Base-by-base conservation (phyloP, 768 basidiomycete species). In the Mycena floridula region DNA sequence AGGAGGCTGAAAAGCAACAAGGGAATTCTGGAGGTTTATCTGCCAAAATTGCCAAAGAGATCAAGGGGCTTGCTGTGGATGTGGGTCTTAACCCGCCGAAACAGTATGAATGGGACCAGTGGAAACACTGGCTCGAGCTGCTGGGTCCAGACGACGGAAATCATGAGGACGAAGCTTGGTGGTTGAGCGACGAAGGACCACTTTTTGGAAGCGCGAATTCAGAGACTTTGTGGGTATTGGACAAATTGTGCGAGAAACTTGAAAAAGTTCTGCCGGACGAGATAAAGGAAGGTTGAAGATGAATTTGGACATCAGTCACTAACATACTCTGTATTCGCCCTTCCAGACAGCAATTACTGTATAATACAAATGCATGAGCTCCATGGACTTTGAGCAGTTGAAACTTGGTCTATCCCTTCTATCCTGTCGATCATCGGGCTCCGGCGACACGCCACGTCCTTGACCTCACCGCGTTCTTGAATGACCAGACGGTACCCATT, bases 181-280 rank as follows among this genome's bases (percentile, higher is more conserved):
- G 68, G 70, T 49, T 69, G 24, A 59, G 59, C 1, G 68, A 69
- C 43, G 57, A 67, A 0, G 67, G 70, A 7, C 69, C 70, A 18
- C 52, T 72, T 24, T 63, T 70, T 42, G n/a, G n/a, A n/a, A 68
- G 65, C 36, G 41, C 47, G 6, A 50, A 56, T 4, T 60, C 59
- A 8, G 70, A 69, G 48, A 61, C 63, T 16, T 57, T 66, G 44
- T 69, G 70, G 70, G 41, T 72, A 4, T 45, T 72, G 18, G 53
- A 56, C 22, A 63, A 60, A 49, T 44, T 70, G 12, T 66, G 63
- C 40, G 42, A 54, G 37, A 48, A 64, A 30, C 37, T 69, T 16
- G 67, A 68, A 45, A 54, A 60, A 44, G 62, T 66, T 4, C 46
- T 68, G 25, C 53, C 59, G 47, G 48, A 56, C 26, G 50, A 57